Percentiles rank a stretch among this genome's conserved stretches.
phyloP scores from a whole-genome alignment of 2,329 filamentous ascomycete species.

The Colletotrichum cordylinicola region DNA sequence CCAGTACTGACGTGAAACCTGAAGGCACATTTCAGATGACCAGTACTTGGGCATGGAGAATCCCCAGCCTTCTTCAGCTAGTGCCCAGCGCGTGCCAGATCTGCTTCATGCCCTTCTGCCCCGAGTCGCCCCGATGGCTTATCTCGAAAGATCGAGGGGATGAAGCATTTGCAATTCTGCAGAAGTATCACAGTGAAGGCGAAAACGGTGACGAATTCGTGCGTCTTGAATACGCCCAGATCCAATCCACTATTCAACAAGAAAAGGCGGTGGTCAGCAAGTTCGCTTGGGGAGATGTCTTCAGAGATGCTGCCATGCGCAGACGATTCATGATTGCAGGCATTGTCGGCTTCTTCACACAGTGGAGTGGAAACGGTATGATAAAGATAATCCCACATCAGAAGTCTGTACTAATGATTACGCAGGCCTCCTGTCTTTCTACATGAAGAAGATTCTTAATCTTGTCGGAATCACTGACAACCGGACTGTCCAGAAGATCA shows the following conservation, averaged over 20 bases:
- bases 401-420: neutral
- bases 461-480: conserved; percentile 43
- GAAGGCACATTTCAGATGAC: conserved; percentile 6
- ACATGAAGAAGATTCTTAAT: conserved; percentile 33
- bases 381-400: conserved; percentile 35
- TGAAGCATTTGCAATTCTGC: conserved; percentile 35
- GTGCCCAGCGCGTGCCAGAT: conserved; percentile 29
- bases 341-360: conserved; percentile 55
- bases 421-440: neutral
- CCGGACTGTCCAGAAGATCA: conserved; percentile 40
- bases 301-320: conserved; percentile 38
- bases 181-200: conserved; percentile 57
- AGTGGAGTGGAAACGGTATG: conserved; percentile 31
- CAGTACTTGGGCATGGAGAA: conserved; percentile 16
- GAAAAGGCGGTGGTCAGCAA: conserved; percentile 49
- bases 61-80: conserved; percentile 13
- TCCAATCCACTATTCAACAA: conserved; percentile 54
- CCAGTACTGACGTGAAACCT: neutral
- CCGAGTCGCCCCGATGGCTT: conserved; percentile 39
- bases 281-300: conserved; percentile 45
- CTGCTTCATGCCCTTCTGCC: conserved; percentile 37
- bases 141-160: conserved; percentile 34
- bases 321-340: conserved; percentile 51
- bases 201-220: conserved; percentile 55
- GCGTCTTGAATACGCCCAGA: conserved; percentile 60